Conservation (phyloP, 176 grass and related monocot genomes). For the Aegilops tauschii region DNA sequence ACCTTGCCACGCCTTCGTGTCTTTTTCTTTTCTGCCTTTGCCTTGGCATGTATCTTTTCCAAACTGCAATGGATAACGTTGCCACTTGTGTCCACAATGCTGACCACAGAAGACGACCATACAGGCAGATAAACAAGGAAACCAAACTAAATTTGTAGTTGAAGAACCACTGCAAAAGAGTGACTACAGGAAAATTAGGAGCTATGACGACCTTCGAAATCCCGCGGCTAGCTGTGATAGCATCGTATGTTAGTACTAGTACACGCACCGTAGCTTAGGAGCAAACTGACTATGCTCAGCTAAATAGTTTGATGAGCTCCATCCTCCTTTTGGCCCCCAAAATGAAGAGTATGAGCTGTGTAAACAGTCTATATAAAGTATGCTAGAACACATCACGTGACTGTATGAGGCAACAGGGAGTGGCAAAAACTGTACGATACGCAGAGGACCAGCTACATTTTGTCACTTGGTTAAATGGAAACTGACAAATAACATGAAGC, state of each 20-base stretch:
- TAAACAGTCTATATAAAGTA: background rate
- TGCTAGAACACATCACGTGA: too few relatives aligned
- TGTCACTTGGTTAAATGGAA: background rate
- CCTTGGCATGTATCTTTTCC: constrained; percentile 9
- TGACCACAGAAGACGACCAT: constrained; percentile 5
- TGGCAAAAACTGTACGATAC: background rate
- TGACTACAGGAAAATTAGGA: background rate
- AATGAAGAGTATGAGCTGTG: background rate
- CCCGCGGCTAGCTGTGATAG: background rate
- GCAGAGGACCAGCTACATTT: background rate
- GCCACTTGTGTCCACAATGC: constrained; percentile 1
- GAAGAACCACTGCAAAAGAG: background rate
- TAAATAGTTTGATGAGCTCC: background rate
- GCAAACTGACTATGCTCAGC: background rate
- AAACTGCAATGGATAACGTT: background rate
- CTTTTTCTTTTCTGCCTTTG: background rate
- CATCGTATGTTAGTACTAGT: background rate
- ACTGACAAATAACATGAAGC: background rate
- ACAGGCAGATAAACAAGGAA: background rate
- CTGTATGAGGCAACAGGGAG: background rate
- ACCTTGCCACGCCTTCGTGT: background rate
- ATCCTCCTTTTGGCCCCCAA: background rate
- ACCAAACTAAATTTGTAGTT: background rate
- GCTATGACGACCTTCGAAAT: background rate
- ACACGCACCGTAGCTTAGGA: background rate